Percentiles rank a stretch among this genome's conserved stretches.
Evolutionary conservation across 768 basidiomycete genomes (phyloP).

Genomic region (Pulveroboletus sp.): DNA sequence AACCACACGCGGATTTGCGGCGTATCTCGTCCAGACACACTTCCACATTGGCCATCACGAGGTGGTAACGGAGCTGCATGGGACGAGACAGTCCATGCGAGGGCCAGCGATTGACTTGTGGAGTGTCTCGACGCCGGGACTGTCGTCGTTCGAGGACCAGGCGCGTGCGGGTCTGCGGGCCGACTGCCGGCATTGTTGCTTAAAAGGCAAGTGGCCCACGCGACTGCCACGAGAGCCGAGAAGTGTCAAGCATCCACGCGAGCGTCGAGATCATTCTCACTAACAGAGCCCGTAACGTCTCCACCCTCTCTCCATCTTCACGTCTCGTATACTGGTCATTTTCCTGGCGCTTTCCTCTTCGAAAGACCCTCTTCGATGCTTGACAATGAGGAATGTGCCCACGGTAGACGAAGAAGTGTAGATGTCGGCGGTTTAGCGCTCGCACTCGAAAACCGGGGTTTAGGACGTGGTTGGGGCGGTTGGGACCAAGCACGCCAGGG

Average conservation of each 20-base stretch:
- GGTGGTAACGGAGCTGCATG: neutral
- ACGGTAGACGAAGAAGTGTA: slow-evolving; percentile 64
- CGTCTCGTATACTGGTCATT: neutral
- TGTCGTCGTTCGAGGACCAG: neutral
- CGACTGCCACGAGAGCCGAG: slow-evolving; percentile 34
- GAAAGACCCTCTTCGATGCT: slow-evolving; percentile 16
- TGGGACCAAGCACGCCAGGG: slow-evolving; percentile 46
- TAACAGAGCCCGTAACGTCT: slow-evolving; percentile 14
- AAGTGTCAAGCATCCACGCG: slow-evolving; percentile 34
- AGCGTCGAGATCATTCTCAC: slow-evolving; percentile 30
- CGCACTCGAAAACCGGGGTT: slow-evolving; percentile 57
- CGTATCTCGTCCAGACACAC: neutral
- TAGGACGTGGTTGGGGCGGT: slow-evolving; percentile 70
- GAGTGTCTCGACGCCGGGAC: neutral
- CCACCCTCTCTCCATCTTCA: slow-evolving; percentile 2
- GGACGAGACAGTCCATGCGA: neutral
- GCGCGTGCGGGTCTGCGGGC: neutral
- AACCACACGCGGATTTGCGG: neutral
- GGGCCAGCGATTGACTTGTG: neutral
- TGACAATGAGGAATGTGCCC: slow-evolving; percentile 25
- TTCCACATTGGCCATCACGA: neutral
- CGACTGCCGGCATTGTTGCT: slow-evolving; percentile 13
- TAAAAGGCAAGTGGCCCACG: slow-evolving; percentile 24
- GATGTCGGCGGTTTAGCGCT: slow-evolving; percentile 87
- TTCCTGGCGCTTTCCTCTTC: neutral